Evolutionary conservation across 768 basidiomycete genomes (phyloP), one percentile per base, ranked within the genome.

Genomic region (Trametopsis cervina): DNA sequence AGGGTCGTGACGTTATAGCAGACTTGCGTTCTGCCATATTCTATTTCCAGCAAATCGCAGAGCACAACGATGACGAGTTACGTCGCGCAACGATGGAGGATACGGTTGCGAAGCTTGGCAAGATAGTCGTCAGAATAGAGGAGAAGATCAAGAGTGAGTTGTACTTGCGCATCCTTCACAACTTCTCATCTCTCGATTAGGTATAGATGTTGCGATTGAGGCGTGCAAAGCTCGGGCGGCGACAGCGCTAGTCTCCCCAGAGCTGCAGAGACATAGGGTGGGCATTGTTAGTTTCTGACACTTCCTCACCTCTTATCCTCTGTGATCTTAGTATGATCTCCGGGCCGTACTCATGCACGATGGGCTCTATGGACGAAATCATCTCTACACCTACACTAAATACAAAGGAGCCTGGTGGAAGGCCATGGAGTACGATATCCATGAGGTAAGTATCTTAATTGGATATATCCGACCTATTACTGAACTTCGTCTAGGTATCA

Each of bases 351-450:
- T 90, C 33, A 70, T 88, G 40, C 85, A 89, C 54, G 86, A 85
- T 10, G 89, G 89, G 4, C 65, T 88, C 25, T 83, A 80, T 36
- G 89, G 89, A 7, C 71, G 89, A 40, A 86, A 76, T 47, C 84
- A 89, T 56, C 67, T 87, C 7, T 88, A 89, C 60, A 84, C 85
- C 4, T 92, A 89, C 53, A 78, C 88, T 11, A 76, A 81, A 50
- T 76, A 81, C 47, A 72, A 77, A 38, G 81, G 74, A 4, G 65
- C 61, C 2, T 92, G 89, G 89, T 91, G 86, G 85, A 90, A 86
- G 66, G 83, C 80, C 2, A 71, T 84, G 6, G 89, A 89, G 56
- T 76, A 77, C 49, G 66, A 69, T 10, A 82, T 89, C 2, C 79
- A 76, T 1, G 77, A 85, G 74, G 88, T 80, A 43, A 24, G 57